Conservation (phyloP, 495 filamentous ascomycete genomes). For the Rhizodiscina lignyota region DNA sequence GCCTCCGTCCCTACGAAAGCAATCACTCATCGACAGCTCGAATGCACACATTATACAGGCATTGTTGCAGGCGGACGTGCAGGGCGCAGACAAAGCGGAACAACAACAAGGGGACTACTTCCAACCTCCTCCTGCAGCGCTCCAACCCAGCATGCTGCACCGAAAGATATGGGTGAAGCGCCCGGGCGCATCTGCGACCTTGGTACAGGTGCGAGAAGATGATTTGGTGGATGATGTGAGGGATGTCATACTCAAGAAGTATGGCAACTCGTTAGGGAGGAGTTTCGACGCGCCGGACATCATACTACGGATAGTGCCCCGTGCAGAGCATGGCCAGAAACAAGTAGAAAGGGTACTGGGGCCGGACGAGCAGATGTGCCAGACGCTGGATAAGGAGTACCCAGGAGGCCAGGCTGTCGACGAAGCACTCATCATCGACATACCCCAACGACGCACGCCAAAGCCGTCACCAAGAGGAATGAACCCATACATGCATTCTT, state of each 20-base stretch:
- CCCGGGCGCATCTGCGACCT: constrained; percentile 66
- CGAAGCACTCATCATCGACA: constrained; percentile 83
- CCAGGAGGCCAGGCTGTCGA: constrained; percentile 79
- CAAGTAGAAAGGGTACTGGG: constrained; percentile 51
- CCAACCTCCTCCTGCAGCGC: background rate
- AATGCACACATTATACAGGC: constrained; percentile 14
- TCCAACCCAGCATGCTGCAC: constrained; percentile 32
- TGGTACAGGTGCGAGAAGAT: constrained; percentile 71
- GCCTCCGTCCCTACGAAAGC: constrained; percentile 3
- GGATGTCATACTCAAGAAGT: constrained; percentile 84
- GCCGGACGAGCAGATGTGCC: constrained; percentile 71
- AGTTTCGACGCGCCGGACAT: constrained; percentile 84
- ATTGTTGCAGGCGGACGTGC: constrained; percentile 5
- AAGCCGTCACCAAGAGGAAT: constrained; percentile 53
- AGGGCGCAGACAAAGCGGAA: constrained; percentile 2
- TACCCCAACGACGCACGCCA: constrained; percentile 67
- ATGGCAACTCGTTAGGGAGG: constrained; percentile 77
- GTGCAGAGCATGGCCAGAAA: constrained; percentile 31
- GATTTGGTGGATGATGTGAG: constrained; percentile 90
- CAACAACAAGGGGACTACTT: constrained; percentile 6
- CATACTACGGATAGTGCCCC: constrained; percentile 42
- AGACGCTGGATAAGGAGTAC: constrained; percentile 69
- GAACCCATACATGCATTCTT: constrained; percentile 36
- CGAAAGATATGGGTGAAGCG: constrained; percentile 93
- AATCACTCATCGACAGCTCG: constrained; percentile 12